Evolutionary conservation across 768 basidiomycete species (phyloP), one percentile per base, ranked within the genome.

Genomic region (Myochromella boudieri): DNA sequence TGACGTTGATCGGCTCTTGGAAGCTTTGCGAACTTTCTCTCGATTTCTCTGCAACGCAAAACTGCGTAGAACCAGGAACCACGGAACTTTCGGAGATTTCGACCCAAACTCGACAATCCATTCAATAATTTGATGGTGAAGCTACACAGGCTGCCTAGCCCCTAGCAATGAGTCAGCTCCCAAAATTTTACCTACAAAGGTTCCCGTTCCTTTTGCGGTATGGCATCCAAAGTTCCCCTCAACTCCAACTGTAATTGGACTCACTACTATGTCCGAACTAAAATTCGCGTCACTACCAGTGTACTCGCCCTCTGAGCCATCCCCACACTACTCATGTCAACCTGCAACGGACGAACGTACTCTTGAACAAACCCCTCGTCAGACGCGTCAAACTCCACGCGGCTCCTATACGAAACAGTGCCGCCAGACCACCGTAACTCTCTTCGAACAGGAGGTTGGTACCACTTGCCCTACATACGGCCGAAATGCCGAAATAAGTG

Each of bases 281-380:
- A 46, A 22, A 22, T 33, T 44, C 37, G 37, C 49, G 37, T 14
- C 32, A 3, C 20, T 82, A 25, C 81, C 85, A 15, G 60, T 59
- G 5, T 87, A 87, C 58, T 71, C 80, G 0, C 71, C 78, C 1
- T 76, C 82, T 5, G 63, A 65, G 2, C 77, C 77, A 21, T 71
- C 76, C 1, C 85, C 85, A 1, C 59, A 66, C 6, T 88, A 87
- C 57, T 81, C 85, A 38, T 72, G 61, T 27, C 73, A 74, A 21
- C 82, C 78, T 26, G 60, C 70, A 3, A 66, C 63, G 2, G 79
- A 74, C 21, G 85, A 87, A 54, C 66, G 68, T 43, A 68, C 69
- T 14, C 74, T 87, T 6, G 75, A 80, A 32, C 71, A 69, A 34
- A 76, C 80, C 0, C 78, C 72, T 25, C 57, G 52, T 36, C 29